phyloP scores from a whole-genome alignment of 2,329 filamentous ascomycete genomes.

The Lasiodiplodia theobromae region DNA sequence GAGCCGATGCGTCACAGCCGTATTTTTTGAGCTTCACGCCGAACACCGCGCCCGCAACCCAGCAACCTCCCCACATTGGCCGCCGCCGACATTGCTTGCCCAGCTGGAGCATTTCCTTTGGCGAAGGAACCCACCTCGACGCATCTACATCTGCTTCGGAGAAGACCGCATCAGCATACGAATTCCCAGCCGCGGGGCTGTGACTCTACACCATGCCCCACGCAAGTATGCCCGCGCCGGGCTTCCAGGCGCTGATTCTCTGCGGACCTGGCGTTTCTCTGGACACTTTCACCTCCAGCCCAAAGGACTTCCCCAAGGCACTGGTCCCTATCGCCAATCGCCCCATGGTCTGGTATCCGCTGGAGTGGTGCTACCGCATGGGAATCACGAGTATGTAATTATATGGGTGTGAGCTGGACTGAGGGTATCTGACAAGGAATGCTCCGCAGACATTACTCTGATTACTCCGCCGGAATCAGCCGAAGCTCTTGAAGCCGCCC shows the following conservation, averaged over 20 bases:
- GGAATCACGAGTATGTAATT: constrained; percentile 71
- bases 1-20: constrained; percentile 25
- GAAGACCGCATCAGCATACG: background rate
- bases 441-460: constrained; percentile 60
- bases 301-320: constrained; percentile 82
- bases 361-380: constrained; percentile 84
- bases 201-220: constrained; percentile 68
- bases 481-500: constrained; percentile 70
- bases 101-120: background rate
- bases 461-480: constrained; percentile 64
- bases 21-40: constrained; percentile 27
- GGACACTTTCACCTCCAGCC: constrained; percentile 81
- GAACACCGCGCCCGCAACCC: constrained; percentile 9
- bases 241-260: constrained; percentile 82
- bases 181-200: background rate
- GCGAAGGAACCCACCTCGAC: background rate
- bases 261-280: constrained; percentile 84
- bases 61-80: background rate
- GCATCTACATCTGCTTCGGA: background rate
- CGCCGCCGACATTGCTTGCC: background rate
- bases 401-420: background rate
- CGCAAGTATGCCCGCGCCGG: constrained; percentile 75
- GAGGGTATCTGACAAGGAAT: constrained; percentile 25
- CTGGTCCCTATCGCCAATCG: constrained; percentile 82
- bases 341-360: constrained; percentile 89